A percentile compares a stretch with the other conserved stretches of the same genome.
phyloP scores from a whole-genome alignment of 2,329 filamentous ascomycete genomes.

The Pseudogymnoascus sp. region DNA sequence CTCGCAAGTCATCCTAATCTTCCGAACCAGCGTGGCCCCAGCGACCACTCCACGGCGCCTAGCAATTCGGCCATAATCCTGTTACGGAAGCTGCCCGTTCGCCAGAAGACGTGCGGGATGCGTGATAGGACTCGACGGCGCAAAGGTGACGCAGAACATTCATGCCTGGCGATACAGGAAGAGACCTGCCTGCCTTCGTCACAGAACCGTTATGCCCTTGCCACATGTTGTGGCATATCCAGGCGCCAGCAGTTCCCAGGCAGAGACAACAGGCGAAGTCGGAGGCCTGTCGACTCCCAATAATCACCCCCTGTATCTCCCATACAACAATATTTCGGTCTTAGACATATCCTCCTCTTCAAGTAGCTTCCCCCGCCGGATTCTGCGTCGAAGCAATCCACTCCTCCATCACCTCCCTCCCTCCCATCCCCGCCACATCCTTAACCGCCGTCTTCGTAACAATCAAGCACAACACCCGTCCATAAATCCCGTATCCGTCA shows the following conservation, averaged over 20 bases:
- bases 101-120: too few relatives aligned
- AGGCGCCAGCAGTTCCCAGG: background rate
- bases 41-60: background rate
- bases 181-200: background rate
- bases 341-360: background rate
- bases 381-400: slow-evolving; percentile 78
- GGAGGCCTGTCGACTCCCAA: background rate
- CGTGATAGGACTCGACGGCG: too few relatives aligned
- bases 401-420: slow-evolving; percentile 72
- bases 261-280: background rate
- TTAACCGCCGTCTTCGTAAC: slow-evolving; percentile 47
- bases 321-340: background rate
- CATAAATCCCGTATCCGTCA: slow-evolving; percentile 94
- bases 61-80: background rate
- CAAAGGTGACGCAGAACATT: background rate
- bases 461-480: slow-evolving; percentile 83
- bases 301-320: background rate
- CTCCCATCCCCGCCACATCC: slow-evolving; percentile 33
- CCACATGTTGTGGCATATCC: background rate
- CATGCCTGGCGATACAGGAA: background rate
- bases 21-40: background rate
- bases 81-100: background rate
- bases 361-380: slow-evolving; percentile 27
- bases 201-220: background rate
- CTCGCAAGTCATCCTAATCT: background rate